Base-by-base conservation (phyloP, 169 alveolate genomes). In the Plasmodium relictum region DNA sequence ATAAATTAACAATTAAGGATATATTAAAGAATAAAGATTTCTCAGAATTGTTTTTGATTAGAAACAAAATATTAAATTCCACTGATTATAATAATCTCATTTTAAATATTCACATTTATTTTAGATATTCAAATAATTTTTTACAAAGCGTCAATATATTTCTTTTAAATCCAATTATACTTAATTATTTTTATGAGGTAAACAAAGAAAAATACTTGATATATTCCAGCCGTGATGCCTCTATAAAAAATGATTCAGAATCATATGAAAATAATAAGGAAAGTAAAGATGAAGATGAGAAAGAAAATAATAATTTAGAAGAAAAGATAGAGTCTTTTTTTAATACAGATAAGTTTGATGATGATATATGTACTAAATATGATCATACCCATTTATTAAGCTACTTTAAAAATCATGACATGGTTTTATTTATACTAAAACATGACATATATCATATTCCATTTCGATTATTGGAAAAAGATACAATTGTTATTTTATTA, bases 71-170 rank as follows among this genome's bases (percentile, higher is more conserved):
- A 42, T 45, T 76, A 76, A 62, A 63, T 10, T 39, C 74, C 45
- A 52, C 62, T 37, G 89, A 76, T 62, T 76, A 76, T 63, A 76
- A 65, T 48, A 20, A 63, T 10, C 89, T 76, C 66, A 76, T 76
- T 45, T 18, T 76, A 68, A 76, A 76, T 48, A 76, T 68, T 16
- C 89, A 76, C 65, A 45, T 41, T 31, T 76, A 76, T 50, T 76
- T 62, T 42, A 76, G 66, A 45, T 54, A 76, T 56, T 44, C 89
- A 37, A 62, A 31, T 63, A 41, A 10, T n/a, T 41, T 76, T 44
- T 68, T 76, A 56, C 48, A 76, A 45, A 41, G 42, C 10, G 65
- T 61, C 1, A 68, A 76, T 42, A 41, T 37, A 50, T 76, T 76
- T 63, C 10, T 76, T 2, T 58, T 76, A 39, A 52, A 76, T 42